Evolutionary conservation across 2,329 filamentous ascomycete genomes (phyloP), one percentile per base, ranked within the genome.

Genomic region (Fonsecaea monophora): DNA sequence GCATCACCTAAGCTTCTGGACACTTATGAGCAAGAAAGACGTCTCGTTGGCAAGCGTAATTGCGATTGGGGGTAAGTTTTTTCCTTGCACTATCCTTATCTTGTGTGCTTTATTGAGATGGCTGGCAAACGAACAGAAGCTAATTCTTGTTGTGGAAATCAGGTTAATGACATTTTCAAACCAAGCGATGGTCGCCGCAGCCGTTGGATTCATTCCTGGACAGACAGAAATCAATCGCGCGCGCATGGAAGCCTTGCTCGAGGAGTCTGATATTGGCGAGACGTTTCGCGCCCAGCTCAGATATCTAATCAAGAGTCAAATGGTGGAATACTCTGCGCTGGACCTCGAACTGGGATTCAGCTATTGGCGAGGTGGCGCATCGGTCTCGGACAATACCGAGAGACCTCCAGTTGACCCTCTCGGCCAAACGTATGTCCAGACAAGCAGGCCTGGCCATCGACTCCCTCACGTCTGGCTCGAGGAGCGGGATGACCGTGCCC

Each of bases 11-110:
- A 64, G 15, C 50, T 75, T 1, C 71, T 77, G 2, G 53, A 72
- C 10, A 76, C 72, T 0, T 78, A 77, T 57, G 55, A 71, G 9
- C 62, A 50, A 0, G 81, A 83, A 69, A 73, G 81, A 7, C 71
- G 75, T 2, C 77, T 79, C 0, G 74, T 78, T n/a, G 58, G 58
- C 7, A 61, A 50, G 48, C n/a, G 40, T 2, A 61, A 61, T 38
- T 48, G 37, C 18, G 58, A 61, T 42, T 61, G 58, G 58, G 58
- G 40, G 37, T 35, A 15, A 53, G 18, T 53, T 10, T 18, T 4
- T 12, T 53, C 48, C 9, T n/a, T 9, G 18, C 6, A 30, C 15
- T 18, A 38, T 10, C 13, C 30, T 4, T 4, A 32, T 38, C 9
- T 38, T 38, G 37, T 38, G 6, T 38, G 9, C 37, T 38, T 12